Evolutionary conservation across 306 rosid genomes (phyloP).

Genomic region (Fragaria vesca): DNA sequence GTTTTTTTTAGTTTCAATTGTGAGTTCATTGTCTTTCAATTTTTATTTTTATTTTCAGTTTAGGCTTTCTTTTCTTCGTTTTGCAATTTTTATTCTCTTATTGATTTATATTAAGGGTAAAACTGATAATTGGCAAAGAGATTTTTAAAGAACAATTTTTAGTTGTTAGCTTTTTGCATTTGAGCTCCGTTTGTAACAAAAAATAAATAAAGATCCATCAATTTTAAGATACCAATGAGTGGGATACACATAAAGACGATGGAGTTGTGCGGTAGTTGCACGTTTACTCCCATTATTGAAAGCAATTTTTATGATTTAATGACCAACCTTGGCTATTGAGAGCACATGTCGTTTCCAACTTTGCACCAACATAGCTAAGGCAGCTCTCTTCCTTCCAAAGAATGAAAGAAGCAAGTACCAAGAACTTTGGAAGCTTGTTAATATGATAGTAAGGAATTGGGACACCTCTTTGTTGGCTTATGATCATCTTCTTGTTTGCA

Average conservation of each 20-base stretch:
- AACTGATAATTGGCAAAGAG: neutral
- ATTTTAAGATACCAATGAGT: neutral
- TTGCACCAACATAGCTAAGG: neutral
- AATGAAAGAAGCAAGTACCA: neutral
- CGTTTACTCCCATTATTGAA: neutral
- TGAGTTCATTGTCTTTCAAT: too few relatives aligned
- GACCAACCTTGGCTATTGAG: neutral
- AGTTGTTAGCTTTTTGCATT: too few relatives aligned
- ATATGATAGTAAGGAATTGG: neutral
- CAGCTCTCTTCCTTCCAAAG: neutral
- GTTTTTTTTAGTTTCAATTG: too few relatives aligned
- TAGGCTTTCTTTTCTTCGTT: too few relatives aligned
- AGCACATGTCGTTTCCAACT: neutral
- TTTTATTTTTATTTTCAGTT: too few relatives aligned
- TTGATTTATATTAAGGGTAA: too few relatives aligned
- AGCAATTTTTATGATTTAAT: neutral
- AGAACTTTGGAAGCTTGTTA: neutral
- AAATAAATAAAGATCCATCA: neutral
- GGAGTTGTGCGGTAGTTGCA: conserved; percentile 4
- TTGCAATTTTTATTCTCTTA: too few relatives aligned
- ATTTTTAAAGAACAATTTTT: neutral
- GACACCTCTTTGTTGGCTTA: neutral
- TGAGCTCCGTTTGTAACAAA: too few relatives aligned
- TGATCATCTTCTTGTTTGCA: neutral
- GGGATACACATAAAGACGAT: neutral